Percentiles rank a stretch among this genome's conserved stretches.
These are phyloP conservation scores for Scheffersomyces quercinus DNA, from an alignment of 1,139 yeast species.

Conservation along the genomic window DNA sequence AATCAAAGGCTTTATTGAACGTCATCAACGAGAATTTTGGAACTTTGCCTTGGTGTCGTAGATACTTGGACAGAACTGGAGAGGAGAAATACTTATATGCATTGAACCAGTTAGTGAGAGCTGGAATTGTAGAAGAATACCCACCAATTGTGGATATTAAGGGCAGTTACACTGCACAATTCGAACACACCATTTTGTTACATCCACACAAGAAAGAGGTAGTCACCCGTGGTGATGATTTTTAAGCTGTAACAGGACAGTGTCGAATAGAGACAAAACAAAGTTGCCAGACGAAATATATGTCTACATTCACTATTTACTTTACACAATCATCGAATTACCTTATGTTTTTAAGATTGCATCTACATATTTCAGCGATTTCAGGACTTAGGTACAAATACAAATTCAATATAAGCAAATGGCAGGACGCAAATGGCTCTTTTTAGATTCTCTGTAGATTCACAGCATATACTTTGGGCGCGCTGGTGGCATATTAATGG, in stretches of 20 bases:
- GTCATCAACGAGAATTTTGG: constrained; percentile 83
- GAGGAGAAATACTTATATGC: constrained; percentile 91
- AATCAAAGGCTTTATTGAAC: constrained; percentile 65
- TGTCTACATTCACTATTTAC: no score
- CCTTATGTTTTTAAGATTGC: no score
- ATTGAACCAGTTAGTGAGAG: constrained; percentile 80
- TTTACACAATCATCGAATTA: no score
- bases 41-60: constrained; percentile 93
- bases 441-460: no score
- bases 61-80: constrained; percentile 89
- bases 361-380: no score
- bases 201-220: constrained; percentile 94
- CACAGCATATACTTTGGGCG: no score
- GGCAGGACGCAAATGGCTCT: no score
- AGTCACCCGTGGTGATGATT: constrained; percentile 93
- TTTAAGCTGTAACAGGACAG: constrained; percentile 29
- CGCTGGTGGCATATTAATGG: no score
- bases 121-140: constrained; percentile 87
- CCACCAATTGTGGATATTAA: constrained; percentile 90
- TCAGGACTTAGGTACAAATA: no score
- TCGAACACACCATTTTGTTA: constrained; percentile 87
- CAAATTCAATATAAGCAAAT: no score
- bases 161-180: constrained; percentile 95
- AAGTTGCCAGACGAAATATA: no score
- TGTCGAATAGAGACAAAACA: no score